Conservation (phyloP, 139 green algal genomes). For the Chlorella sp. region DNA sequence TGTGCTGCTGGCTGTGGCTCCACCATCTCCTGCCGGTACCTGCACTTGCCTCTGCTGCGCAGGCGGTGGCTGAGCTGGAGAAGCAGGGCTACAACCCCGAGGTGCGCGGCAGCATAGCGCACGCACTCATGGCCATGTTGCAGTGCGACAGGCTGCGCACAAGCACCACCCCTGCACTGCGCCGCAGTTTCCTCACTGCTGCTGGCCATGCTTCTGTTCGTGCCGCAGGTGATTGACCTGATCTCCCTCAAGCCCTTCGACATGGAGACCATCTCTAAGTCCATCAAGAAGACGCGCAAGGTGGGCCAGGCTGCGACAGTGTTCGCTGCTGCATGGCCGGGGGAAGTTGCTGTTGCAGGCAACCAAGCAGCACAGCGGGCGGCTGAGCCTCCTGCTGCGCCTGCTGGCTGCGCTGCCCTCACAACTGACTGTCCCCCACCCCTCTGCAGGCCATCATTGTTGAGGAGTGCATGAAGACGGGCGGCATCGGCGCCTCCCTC, state of each 20-base stretch:
- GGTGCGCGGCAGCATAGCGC: slow-evolving; percentile 52
- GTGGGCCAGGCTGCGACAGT: background rate
- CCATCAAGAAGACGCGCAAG: slow-evolving; percentile 85
- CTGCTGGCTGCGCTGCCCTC: background rate
- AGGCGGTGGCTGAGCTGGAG: slow-evolving; percentile 69
- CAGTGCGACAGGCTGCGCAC: too few species aligned
- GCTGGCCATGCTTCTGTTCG: background rate
- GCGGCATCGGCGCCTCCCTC: slow-evolving; percentile 93
- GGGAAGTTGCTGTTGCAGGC: background rate
- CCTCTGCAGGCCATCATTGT: slow-evolving; percentile 86
- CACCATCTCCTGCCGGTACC: too few species aligned
- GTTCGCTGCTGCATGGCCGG: background rate
- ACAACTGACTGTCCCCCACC: background rate
- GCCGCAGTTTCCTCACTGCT: too few species aligned
- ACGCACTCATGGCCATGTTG: too few species aligned
- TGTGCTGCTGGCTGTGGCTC: too few species aligned
- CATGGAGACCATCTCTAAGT: slow-evolving; percentile 93
- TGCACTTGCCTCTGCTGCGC: too few species aligned
- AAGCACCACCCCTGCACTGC: too few species aligned
- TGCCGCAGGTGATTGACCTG: slow-evolving; percentile 90
- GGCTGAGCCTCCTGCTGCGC: background rate
- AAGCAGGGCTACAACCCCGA: slow-evolving; percentile 90
- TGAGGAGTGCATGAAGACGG: slow-evolving; percentile 98
- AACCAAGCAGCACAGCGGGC: too few species aligned
- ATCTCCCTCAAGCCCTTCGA: slow-evolving; percentile 98